Evolutionary conservation across 768 basidiomycete genomes (phyloP).

Genomic region (Royoungia palumana): DNA sequence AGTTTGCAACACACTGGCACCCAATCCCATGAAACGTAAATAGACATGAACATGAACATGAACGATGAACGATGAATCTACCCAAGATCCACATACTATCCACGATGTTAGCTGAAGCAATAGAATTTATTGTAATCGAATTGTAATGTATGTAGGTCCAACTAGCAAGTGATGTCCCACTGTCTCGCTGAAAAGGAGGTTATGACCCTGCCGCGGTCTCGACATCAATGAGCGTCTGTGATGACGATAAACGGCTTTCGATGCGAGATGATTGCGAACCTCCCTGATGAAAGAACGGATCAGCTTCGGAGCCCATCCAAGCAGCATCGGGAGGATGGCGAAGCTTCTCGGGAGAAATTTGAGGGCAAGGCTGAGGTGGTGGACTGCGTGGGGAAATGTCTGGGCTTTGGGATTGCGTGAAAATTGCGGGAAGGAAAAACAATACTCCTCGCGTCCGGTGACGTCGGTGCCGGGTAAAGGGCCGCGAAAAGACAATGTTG

Average conservation of each 20-base stretch:
- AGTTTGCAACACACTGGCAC: not conserved
- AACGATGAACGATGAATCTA: not conserved
- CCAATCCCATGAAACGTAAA: constrained; percentile 2
- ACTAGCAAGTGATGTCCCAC: constrained; percentile 9
- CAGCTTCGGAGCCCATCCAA: constrained; percentile 27
- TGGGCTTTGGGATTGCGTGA: constrained; percentile 44
- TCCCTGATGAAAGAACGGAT: constrained; percentile 24
- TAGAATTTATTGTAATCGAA: constrained; percentile 21
- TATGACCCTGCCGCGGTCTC: constrained; percentile 24
- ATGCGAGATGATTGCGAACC: constrained; percentile 28
- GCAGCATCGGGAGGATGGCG: constrained; percentile 37
- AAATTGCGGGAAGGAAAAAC: constrained; percentile 81
- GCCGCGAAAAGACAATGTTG: constrained; percentile 38
- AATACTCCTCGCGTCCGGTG: constrained; percentile 60
- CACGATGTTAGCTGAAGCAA: constrained; percentile 32
- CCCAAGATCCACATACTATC: constrained; percentile 20
- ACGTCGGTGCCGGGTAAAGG: constrained; percentile 45
- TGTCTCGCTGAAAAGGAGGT: not conserved
- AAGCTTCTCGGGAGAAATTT: constrained; percentile 45
- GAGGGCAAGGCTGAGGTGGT: constrained; percentile 25
- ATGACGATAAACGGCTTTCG: constrained; percentile 27
- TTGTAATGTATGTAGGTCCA: constrained; percentile 23
- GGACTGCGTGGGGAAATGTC: constrained; percentile 33
- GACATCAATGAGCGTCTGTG: constrained; percentile 30
- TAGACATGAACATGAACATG: constrained; percentile 12